phyloP scores from a whole-genome alignment of 2,329 filamentous ascomycete genomes.

The Orbilia blumenaviensis region DNA sequence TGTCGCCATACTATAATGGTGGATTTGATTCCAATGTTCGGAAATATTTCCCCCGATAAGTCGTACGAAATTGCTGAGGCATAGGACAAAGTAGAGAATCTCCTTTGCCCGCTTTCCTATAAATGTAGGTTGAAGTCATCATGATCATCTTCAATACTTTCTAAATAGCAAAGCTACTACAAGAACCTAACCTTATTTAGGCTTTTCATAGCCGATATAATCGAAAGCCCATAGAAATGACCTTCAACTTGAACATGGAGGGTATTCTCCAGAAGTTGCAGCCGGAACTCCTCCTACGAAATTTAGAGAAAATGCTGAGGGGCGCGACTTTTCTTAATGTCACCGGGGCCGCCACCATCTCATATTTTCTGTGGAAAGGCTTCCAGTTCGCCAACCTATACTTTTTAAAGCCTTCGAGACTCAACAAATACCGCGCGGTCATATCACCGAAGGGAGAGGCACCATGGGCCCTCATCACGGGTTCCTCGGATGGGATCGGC shows the following conservation, averaged over 20 bases:
- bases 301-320: background rate
- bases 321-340: background rate
- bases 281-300: background rate
- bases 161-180: background rate
- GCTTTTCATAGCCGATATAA: background rate
- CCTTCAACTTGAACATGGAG: background rate
- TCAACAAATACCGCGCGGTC: conserved; percentile 22
- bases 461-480: conserved; percentile 92
- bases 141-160: no score
- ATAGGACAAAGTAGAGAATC: no score
- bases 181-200: background rate
- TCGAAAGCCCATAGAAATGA: background rate
- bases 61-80: background rate
- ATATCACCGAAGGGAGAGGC: conserved; percentile 65
- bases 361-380: conserved; percentile 27
- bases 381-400: conserved; percentile 32
- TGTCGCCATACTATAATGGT: no score
- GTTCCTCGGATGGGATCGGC: conserved; percentile 93
- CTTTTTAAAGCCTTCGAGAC: conserved; percentile 33
- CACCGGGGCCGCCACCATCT: conserved; percentile 16
- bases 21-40: no score
- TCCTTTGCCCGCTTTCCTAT: no score
- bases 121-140: no score
- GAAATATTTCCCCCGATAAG: background rate
- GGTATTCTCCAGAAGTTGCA: background rate